Evolutionary conservation across 108 stramenopile genomes (phyloP), one percentile per base, ranked within the genome.

Genomic region (Fragilaria radians): DNA sequence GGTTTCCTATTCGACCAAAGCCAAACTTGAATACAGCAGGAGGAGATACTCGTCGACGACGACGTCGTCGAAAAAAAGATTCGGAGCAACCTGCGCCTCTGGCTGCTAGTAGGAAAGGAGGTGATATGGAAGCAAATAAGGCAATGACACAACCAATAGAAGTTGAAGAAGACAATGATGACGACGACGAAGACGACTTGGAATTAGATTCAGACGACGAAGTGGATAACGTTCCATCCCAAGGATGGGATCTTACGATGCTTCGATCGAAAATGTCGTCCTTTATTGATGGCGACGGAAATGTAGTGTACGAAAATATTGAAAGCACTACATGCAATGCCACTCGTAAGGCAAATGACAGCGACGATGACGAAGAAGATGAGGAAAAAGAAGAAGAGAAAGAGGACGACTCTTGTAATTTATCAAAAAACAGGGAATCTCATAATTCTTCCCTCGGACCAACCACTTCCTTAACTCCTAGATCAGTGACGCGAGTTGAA

Each of bases 241-340:
- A 49, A 34, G 92, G 86, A 24, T 93, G 92, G 92, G 85, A 88
- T 56, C 33, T 88, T 7, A 83, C 84, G 32, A 82, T 73, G 67
- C 77, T 94, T 4, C 73, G 86, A n/a, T 67, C 78, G 19, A 88
- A 94, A 53, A 89, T 94, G 89, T 89, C 89, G 70, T 82, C 89
- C 0, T 89, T 91, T 62, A 78, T 89, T 24, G 93, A 94, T 56
- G 88, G 80, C 5, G 79, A 89, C 60, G 93, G 93, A 5, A 94
- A 94, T 60, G 65, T 89, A 46, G 84, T 94, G 27, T 87, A 86
- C 31, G 88, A 94, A 70, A 82, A 77, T 52, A 79, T 87, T 61
- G 45, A 30, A 59, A 18, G 18, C 61, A 42, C 59, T 23, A 24
- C 57, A 27, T 9, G 52, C 18, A 33, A 53, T 3, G 28, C 24